phyloP scores from a whole-genome alignment of 345 rosid genomes.

The Heritiera fomes region DNA sequence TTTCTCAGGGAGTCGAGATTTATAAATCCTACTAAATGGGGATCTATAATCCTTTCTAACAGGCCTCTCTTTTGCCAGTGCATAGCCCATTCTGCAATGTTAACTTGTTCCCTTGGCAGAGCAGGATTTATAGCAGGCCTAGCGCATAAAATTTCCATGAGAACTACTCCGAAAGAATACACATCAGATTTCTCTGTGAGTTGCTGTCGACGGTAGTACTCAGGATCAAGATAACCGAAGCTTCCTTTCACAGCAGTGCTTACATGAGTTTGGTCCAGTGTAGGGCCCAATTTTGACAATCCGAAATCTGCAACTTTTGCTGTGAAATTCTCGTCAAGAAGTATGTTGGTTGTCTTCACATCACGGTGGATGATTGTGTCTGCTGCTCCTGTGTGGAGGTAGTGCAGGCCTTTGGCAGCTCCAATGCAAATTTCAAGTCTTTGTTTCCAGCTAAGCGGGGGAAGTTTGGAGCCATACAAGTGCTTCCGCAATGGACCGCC shows the following conservation, averaged over 20 bases:
- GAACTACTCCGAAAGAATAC: constrained; percentile 71
- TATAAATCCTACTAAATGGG: constrained; percentile 38
- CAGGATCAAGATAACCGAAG: constrained; percentile 71
- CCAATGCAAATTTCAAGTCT: constrained; percentile 72
- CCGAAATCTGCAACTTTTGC: constrained; percentile 84
- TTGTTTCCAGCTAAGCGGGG: constrained; percentile 51
- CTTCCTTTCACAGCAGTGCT: constrained; percentile 80
- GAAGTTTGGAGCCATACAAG: constrained; percentile 47
- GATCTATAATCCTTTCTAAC: constrained; percentile 48
- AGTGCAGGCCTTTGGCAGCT: constrained; percentile 71
- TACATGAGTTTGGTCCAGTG: constrained; percentile 67
- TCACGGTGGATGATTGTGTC: constrained; percentile 68
- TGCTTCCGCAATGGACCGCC: constrained; percentile 67
- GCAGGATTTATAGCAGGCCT: constrained; percentile 65
- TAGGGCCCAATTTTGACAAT: constrained; percentile 65
- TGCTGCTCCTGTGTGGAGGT: constrained; percentile 71
- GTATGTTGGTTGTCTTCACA: constrained; percentile 66
- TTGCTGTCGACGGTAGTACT: constrained; percentile 67
- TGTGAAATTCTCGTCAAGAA: constrained; percentile 44
- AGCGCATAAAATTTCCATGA: constrained; percentile 62
- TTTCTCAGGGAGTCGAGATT: constrained; percentile 51
- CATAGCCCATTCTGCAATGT: constrained; percentile 69
- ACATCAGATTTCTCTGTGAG: constrained; percentile 65
- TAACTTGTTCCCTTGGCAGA: constrained; percentile 68
- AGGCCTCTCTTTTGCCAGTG: constrained; percentile 42